phyloP scores from a whole-genome alignment of 140 eudicot genomes.

The Senecio squalidus region DNA sequence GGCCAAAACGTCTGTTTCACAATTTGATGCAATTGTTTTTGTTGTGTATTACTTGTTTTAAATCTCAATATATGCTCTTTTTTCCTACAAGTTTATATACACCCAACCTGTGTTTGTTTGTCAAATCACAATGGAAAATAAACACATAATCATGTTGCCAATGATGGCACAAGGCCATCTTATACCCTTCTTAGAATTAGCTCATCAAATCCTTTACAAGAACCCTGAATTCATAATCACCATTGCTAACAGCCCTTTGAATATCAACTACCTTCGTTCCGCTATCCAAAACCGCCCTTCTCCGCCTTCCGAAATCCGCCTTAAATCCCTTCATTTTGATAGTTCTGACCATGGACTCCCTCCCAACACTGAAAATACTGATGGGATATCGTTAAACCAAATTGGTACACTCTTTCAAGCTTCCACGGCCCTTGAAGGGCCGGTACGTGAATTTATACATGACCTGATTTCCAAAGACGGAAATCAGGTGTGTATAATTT shows the following conservation, averaged over 20 bases:
- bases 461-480: conserved; percentile 15
- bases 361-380: conserved; percentile 63
- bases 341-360: conserved; percentile 46
- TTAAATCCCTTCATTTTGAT: conserved; percentile 40
- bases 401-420: conserved; percentile 39
- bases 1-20: no score
- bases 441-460: conserved; percentile 22
- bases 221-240: conserved; percentile 35
- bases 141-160: conserved; percentile 60
- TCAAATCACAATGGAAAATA: not conserved
- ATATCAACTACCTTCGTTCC: conserved; percentile 38
- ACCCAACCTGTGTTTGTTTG: not conserved
- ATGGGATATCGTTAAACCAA: conserved; percentile 28
- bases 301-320: conserved; percentile 22
- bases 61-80: no score
- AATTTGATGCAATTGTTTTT: no score
- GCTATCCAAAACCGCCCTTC: conserved; percentile 24
- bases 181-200: conserved; percentile 53
- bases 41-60: no score
- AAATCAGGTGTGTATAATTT: conserved; percentile 37
- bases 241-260: conserved; percentile 46
- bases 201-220: conserved; percentile 36
- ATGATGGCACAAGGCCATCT: conserved; percentile 75
- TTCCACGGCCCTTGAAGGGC: conserved; percentile 39
- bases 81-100: not conserved